Evolutionary conservation across 805 yeast species (phyloP), one percentile per base, ranked within the genome.

Genomic region (Wickerhamomyces xylosicus): DNA sequence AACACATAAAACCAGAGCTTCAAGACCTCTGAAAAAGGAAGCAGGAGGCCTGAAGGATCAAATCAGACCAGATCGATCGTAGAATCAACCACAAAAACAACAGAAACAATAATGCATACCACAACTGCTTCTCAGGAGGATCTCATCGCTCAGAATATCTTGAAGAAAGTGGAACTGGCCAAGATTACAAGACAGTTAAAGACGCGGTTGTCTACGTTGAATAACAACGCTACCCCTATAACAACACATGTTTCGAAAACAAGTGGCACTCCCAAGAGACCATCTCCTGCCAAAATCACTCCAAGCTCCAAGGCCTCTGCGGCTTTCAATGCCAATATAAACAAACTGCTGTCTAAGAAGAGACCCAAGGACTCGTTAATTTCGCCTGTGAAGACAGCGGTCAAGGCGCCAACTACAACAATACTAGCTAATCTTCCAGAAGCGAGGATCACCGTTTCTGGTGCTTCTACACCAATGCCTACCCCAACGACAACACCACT

Each of bases 161-260:
- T 67, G 33, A 66, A 66, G 43, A 55, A 71, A 37, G 73, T 68
- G 4, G 71, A 67, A 44, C 56, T 67, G 6, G 68, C 72, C 5
- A 58, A 70, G 41, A 61, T 67, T 38, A 64, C 73, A 2, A 53
- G 71, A 41, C 71, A 65, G 44, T 47, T 67, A 19, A 67, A 66
- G 46, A 53, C 62, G 7, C 61, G 66, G 44, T 49, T 67, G 16
- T 60, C 63, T 20, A 64, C 37, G 6, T 53, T 18, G 21, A 21
- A 36, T 27, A n/a, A 29, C 14, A n/a, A 19, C 9, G 10, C 16
- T 19, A 33, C 5, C 16, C 37, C 38, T 11, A 37, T 9, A 9
- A 22, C 9, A 9, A 9, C 28, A 22, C 9, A 22, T 22, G 13
- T 22, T 13, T 22, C 28, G 13, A 22, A 22, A 22, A 9, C 13